These are phyloP conservation scores for Malus hybrid DNA, from an alignment of 331 rosid species.

Conservation along the genomic window DNA sequence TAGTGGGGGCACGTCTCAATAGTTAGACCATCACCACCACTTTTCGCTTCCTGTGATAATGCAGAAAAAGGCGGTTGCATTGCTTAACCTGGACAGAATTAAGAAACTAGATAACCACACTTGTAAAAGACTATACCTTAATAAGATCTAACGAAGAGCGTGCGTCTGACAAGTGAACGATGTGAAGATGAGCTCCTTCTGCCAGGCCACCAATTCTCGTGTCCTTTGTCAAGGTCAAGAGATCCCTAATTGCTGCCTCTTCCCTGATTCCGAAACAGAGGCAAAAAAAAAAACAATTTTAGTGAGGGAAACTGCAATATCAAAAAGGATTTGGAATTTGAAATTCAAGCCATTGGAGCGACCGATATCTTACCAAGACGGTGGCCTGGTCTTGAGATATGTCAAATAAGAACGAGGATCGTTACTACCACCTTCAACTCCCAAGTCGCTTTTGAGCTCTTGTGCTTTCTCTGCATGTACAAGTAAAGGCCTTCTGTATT, in stretches of 20 bases:
- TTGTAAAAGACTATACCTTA: conserved; percentile 41
- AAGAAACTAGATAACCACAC: not conserved
- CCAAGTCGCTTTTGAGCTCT: conserved; percentile 36
- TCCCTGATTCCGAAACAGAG: conserved; percentile 55
- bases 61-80: conserved; percentile 11
- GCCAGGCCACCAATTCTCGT: conserved; percentile 64
- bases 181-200: conserved; percentile 93
- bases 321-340: too few relatives aligned
- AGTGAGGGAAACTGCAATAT: too few relatives aligned
- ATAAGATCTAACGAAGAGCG: conserved; percentile 72
- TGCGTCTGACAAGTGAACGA: conserved; percentile 94
- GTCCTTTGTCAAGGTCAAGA: conserved; percentile 60
- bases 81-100: not conserved
- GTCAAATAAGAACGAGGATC: conserved; percentile 59
- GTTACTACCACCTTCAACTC: conserved; percentile 21
- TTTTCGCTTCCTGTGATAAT: conserved; percentile 65
- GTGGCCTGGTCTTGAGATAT: conserved; percentile 78
- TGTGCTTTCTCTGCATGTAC: conserved; percentile 78
- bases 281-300: not conserved
- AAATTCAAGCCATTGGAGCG: too few relatives aligned
- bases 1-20: conserved; percentile 94
- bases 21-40: conserved; percentile 63
- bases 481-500: conserved; percentile 75
- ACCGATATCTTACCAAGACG: conserved; percentile 61
- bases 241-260: conserved; percentile 75